These are phyloP conservation scores for Clausena lansium DNA, from an alignment of 345 rosid species.

Conservation along the genomic window DNA sequence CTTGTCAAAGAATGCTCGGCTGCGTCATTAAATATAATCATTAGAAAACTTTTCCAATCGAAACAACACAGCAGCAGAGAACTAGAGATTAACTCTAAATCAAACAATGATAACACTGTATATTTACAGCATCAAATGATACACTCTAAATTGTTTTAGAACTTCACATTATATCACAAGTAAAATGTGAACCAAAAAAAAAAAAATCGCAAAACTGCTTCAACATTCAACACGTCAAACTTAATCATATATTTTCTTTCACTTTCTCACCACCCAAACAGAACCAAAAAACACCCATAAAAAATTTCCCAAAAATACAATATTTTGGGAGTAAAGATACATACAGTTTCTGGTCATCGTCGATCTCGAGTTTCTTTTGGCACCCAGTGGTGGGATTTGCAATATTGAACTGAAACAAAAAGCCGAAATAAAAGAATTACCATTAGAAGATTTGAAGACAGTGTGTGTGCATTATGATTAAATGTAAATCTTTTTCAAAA, in stretches of 20 bases:
- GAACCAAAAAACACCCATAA: background rate
- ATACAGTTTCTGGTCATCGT: conserved; percentile 53
- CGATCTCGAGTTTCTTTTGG: conserved; percentile 59
- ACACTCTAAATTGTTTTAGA: background rate
- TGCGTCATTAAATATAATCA: conserved; percentile 17
- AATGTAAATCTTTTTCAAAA: no score
- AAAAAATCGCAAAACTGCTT: background rate
- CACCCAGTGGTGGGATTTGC: conserved; percentile 57
- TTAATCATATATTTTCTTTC: background rate
- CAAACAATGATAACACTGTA: no score
- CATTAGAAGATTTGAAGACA: no score
- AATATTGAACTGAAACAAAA: conserved; percentile 27
- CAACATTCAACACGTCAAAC: background rate
- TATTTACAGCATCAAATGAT: background rate
- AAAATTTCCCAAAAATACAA: background rate
- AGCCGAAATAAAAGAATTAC: background rate
- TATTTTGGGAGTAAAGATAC: background rate
- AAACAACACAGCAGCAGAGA: background rate
- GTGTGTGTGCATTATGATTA: background rate
- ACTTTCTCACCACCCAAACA: background rate
- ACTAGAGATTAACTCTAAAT: background rate
- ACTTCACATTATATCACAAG: no score
- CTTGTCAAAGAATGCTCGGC: conserved; percentile 80
- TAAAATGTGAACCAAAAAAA: no score
- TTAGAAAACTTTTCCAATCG: background rate